Evolutionary conservation across 2,329 filamentous ascomycete species (phyloP), one percentile per base, ranked within the genome.

Genomic region (Clarireedia monteithiana): DNA sequence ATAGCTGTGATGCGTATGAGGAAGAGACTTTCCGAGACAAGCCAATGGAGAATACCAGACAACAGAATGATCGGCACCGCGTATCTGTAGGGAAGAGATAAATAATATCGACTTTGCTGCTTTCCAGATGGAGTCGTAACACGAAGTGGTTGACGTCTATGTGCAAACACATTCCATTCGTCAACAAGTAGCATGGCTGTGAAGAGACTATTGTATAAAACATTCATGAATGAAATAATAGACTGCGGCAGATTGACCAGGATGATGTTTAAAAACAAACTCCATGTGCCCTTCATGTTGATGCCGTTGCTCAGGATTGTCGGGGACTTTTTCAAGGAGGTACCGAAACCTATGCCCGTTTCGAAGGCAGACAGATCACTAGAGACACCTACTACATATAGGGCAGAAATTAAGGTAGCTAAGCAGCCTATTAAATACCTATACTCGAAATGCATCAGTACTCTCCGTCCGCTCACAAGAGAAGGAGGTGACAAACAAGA

Each of bases 1-100:
- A 17, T 42, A 17, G 39, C 39, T n/a, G 39, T 42, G 10, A 17
- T 12, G n/a, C 39, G 39, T 4, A 68, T 69, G 0, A 73, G 61
- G 59, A 72, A 74, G 0, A 74, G 44, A 45, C 64, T 66, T 52
- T 73, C 69, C 0, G 72, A 74, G 3, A 71, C 63, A 6, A 74
- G 64, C 72, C 72, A 75, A 55, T 75, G 72, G 14, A 71, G 61
- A 6, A 70, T n/a, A 7, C 62, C 64, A 0, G 66, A 69, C 6
- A 64, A 38, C 3, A 62, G 23, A 23, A 59, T 46, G 20, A 61
- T 61, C 9, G 59, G 50, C 17, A 61, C 34, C 4, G 59, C 47
- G 56, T 72, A 75, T 48, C 60, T 62, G 51, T 69, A 72, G 12
- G 73, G 72, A 10, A 75, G 47, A 6, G 67, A 67, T 7, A 74